Evolutionary conservation across 2,329 filamentous ascomycete species (phyloP).

Genomic region (Dactylellina leptospora): DNA sequence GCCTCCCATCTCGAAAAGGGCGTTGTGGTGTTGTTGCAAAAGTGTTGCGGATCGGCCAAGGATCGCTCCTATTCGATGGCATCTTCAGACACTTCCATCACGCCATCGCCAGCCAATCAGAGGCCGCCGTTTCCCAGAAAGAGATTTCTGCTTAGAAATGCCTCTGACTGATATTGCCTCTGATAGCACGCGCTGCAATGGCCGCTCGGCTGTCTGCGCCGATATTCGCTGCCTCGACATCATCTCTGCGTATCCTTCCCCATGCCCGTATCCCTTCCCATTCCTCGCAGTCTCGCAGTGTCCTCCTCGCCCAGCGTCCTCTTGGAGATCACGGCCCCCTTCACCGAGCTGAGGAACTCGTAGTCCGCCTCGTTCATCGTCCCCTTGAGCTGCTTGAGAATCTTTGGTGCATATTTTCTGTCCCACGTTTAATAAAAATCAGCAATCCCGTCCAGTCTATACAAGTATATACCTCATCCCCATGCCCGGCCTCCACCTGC

Average conservation of each 20-base stretch:
- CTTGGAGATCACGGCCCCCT: slow-evolving; percentile 55
- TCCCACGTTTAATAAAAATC: not conserved
- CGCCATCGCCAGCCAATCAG: slow-evolving; percentile 47
- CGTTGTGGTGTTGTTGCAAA: slow-evolving; percentile 29
- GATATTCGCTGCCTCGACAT: not conserved
- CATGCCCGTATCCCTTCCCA: not conserved
- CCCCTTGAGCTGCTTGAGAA: slow-evolving; percentile 54
- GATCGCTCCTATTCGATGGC: slow-evolving; percentile 36
- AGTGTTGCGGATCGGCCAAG: slow-evolving; percentile 45
- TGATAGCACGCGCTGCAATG: not conserved
- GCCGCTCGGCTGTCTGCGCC: slow-evolving; percentile 13
- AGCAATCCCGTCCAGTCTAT: not conserved
- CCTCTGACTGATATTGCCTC: not conserved
- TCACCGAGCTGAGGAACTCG: slow-evolving; percentile 52
- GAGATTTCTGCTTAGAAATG: slow-evolving; percentile 33
- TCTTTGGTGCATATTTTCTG: slow-evolving; percentile 57
- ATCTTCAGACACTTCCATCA: slow-evolving; percentile 27
- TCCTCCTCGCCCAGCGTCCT: slow-evolving; percentile 51
- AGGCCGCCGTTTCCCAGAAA: not conserved
- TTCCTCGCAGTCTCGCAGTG: slow-evolving; percentile 46
- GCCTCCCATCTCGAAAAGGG: slow-evolving; percentile 15
- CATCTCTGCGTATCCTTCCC: not conserved
- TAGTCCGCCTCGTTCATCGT: slow-evolving; percentile 52
- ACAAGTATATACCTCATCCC: not conserved
- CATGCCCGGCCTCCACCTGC: not conserved